Evolutionary conservation across 2,329 filamentous ascomycete species (phyloP).

Genomic region (Aspergillus amoenus): DNA sequence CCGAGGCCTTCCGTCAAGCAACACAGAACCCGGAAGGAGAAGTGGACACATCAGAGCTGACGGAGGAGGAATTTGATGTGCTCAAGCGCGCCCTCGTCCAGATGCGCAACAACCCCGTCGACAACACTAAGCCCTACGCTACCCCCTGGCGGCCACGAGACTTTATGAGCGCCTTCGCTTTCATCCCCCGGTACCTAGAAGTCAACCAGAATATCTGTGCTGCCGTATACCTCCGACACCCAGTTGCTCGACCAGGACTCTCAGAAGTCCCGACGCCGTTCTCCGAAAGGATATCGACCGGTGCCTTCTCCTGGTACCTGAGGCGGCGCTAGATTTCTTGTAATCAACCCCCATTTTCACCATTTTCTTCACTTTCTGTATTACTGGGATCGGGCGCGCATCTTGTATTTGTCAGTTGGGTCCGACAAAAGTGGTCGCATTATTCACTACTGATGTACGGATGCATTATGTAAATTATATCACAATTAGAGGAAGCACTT

Average conservation of each 20-base stretch:
- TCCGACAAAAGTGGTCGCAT: constrained; percentile 14
- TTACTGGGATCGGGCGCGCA: constrained; percentile 36
- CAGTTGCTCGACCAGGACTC: constrained; percentile 77
- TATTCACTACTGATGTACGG: constrained; percentile 7
- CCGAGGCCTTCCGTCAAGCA: constrained; percentile 34
- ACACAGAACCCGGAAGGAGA: constrained; percentile 30
- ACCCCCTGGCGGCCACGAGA: constrained; percentile 87
- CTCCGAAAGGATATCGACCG: constrained; percentile 64
- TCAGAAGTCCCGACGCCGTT: constrained; percentile 88
- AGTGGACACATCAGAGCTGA: constrained; percentile 47
- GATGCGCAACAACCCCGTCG: constrained; percentile 73
- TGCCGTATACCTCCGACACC: constrained; percentile 91
- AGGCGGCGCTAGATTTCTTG: constrained; percentile 63
- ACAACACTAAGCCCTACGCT: constrained; percentile 76
- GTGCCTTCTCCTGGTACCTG: constrained; percentile 94
- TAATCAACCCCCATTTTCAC: constrained; percentile 17
- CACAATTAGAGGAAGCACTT: background rate
- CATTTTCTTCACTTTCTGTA: constrained; percentile 32
- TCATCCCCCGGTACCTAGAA: constrained; percentile 92
- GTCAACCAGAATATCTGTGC: constrained; percentile 97
- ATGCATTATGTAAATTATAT: constrained; percentile 18
- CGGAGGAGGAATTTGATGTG: constrained; percentile 47
- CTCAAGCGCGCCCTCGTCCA: constrained; percentile 59
- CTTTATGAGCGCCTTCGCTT: constrained; percentile 89
- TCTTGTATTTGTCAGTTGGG: constrained; percentile 15